These are phyloP conservation scores for Yamadazyma pseudoaaseri DNA, from an alignment of 1,139 yeast species.

Conservation along the genomic window DNA sequence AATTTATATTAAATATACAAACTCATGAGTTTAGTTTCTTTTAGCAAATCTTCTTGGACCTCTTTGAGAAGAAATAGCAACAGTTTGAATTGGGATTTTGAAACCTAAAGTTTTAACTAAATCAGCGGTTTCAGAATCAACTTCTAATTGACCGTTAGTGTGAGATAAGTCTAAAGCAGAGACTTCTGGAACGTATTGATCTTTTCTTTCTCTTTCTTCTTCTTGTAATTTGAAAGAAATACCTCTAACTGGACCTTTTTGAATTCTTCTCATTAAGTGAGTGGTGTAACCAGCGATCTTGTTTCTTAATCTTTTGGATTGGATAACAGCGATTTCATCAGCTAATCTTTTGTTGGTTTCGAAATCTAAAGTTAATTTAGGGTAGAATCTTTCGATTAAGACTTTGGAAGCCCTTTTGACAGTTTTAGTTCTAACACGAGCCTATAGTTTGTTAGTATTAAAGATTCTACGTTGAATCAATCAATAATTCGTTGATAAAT, in stretches of 20 bases:
- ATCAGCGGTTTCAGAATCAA: constrained; percentile 97
- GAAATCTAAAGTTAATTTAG: constrained; percentile 98
- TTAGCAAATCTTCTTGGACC: constrained; percentile 93
- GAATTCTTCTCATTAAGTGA: constrained; percentile 99
- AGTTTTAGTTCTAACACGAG: constrained; percentile 99
- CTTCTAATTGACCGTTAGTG: constrained; percentile 95
- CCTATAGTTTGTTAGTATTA: constrained; percentile 42
- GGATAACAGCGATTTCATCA: constrained; percentile 97
- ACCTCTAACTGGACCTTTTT: constrained; percentile 99
- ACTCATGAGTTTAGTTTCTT: constrained; percentile 61
- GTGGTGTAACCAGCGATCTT: constrained; percentile 99
- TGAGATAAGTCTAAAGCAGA: constrained; percentile 98
- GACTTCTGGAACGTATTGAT: constrained; percentile 99
- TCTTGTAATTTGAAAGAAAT: constrained; percentile 99
- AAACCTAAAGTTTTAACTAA: constrained; percentile 95
- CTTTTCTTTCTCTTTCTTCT: constrained; percentile 99
- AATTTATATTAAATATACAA: constrained; percentile 12
- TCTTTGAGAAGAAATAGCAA: constrained; percentile 91
- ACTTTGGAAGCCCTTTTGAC: constrained; percentile 99
- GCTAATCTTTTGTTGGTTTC: constrained; percentile 99
- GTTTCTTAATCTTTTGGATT: constrained; percentile 99
- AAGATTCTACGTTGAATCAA: too few relatives aligned
- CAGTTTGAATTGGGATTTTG: constrained; percentile 90
- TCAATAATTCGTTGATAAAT: too few relatives aligned
- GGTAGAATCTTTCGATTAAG: constrained; percentile 99